Base-by-base conservation (phyloP, 2,329 filamentous ascomycete species). In the Annulohypoxylon truncatum region DNA sequence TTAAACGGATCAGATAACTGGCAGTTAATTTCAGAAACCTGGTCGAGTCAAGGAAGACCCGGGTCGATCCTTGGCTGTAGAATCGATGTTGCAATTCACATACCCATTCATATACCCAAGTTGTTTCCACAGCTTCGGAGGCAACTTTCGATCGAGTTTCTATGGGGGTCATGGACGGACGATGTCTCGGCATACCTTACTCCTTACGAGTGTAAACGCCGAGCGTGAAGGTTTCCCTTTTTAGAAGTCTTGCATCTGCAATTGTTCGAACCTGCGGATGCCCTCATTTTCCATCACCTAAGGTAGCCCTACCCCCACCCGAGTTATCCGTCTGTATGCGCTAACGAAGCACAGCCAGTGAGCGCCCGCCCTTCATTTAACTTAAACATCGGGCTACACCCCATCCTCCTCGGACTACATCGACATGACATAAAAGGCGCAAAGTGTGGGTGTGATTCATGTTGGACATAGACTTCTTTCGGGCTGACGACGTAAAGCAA, bases 1-100 rank as follows among this genome's bases (percentile, higher is more conserved):
- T 72, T 71, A 73, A 71, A 67, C 53, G 74, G 72, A 76, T 75
- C 74, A 64, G 74, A 75, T 75, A 74, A 74, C 55, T 66, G 65
- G 65, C 69, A 64, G 57, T 65, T 65, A 68, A 67, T 69, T 55
- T 59, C 18, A 56, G 42, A 61, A 64, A 69, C 59, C 59, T 59
- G 56, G 59, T 58, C 56, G 13, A 65, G 44, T 33, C 33, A 65
- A 40, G 65, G 52, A 22, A 33, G 47, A 55, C n/a, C 12, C 29
- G 47, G 58, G 42, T 55, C 28, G 29, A 52, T 47, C 46, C 61
- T 67, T 64, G 67, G 60, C 53, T n/a, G 46, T 61, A 46, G 20
- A 28, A 38, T 57, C 33, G 46, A n/a, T 38, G 46, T 53, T 64
- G 48, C 26, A 63, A 42, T 38, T 42, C 26, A 7, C 26, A 28